Evolutionary conservation across 2,329 filamentous ascomycete species (phyloP), one percentile per base, ranked within the genome.

Genomic region (Calycina herbarum): DNA sequence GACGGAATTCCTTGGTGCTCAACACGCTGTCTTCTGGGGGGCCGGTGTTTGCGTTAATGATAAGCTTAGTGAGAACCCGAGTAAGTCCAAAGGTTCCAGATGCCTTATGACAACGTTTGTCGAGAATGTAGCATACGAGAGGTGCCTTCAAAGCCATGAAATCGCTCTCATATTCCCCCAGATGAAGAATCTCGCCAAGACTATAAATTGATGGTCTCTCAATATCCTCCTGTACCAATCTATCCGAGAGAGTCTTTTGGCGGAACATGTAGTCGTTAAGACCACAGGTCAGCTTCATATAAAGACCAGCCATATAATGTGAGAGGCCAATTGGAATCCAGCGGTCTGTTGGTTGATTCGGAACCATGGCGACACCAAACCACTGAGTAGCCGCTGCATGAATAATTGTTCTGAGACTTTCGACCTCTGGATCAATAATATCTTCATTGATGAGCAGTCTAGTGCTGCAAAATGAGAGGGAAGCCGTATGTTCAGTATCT

Each of bases 211-310:
- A 93, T 1, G 94, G 94, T 42, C 95, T 86, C 61, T 90, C 87
- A 62, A 93, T 83, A 75, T 99, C 95, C 66, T 92, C 78, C 64
- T 94, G 88, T 59, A 94, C 91, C 51, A 98, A 86, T 71, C 84
- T 85, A 77, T 99, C 94, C 0, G 93, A 88, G 77, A 92, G 86
- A 45, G 86, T 82, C 78, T 98, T 98, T 78, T 97, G 90, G 45
- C 93, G 89, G 76, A 93, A 98, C 11, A 93, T 86, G 76, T 97
- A 95, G 73, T 97, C 93, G 75, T 99, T 99, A 75, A 96, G 96
- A 7, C 95, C 95, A 74, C 93, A 96, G 2, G 99, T 83, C 70
- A 88, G 89, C 76, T 89, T 92, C 85, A 98, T 92, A 78, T 96
- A 97, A 3, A 93, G 85, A 72, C 97, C 94, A 1, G 94, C 93